phyloP scores from a whole-genome alignment of 345 rosid species.

The Pistacia atlantica region DNA sequence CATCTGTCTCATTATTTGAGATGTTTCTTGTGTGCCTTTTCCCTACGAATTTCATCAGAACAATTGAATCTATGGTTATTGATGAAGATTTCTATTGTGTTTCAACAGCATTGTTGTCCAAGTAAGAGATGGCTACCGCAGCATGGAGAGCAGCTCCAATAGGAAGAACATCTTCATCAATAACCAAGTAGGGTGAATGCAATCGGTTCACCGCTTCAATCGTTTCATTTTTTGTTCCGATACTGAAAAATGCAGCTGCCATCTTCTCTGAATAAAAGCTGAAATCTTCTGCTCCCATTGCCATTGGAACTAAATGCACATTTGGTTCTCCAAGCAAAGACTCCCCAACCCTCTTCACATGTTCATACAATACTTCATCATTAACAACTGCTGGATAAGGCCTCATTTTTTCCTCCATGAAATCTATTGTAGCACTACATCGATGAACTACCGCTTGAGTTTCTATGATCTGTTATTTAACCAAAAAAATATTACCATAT shows the following conservation, averaged over 20 bases:
- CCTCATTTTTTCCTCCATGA: constrained; percentile 42
- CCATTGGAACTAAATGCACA: constrained; percentile 29
- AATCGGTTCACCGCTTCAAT: neutral
- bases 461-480: constrained; percentile 38
- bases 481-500: neutral
- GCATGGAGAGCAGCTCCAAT: constrained; percentile 64
- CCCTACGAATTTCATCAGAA: neutral
- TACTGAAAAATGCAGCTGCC: constrained; percentile 43
- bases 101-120: constrained; percentile 24
- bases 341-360: constrained; percentile 43
- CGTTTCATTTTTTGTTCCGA: constrained; percentile 35
- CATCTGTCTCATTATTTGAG: neutral
- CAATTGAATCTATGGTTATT: no score
- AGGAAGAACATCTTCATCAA: constrained; percentile 58
- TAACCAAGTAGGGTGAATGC: constrained; percentile 46
- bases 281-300: constrained; percentile 69
- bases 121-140: constrained; percentile 53
- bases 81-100: neutral
- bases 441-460: constrained; percentile 49
- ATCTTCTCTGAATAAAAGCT: constrained; percentile 54
- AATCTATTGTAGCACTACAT: constrained; percentile 49
- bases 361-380: constrained; percentile 45
- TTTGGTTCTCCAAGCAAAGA: constrained; percentile 47
- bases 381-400: constrained; percentile 53
- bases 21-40: neutral